Evolutionary conservation across 768 basidiomycete genomes (phyloP).

Genomic region (Rhizopogon vesiculosus): DNA sequence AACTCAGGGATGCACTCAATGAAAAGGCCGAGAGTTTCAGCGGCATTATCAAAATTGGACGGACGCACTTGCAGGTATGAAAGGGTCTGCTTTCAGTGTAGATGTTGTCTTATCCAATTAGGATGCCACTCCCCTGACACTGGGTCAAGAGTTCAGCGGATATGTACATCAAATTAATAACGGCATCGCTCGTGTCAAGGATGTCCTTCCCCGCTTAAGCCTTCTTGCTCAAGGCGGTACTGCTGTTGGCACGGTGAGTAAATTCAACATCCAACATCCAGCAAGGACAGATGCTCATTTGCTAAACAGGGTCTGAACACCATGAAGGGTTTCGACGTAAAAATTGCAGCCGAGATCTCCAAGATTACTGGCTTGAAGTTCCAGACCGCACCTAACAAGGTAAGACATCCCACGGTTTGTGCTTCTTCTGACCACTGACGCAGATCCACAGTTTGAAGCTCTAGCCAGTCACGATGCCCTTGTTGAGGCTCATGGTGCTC

Average conservation of each 20-base stretch:
- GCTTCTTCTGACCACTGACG: background rate
- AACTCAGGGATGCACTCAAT: slow-evolving; percentile 80
- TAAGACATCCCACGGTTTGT: slow-evolving; percentile 19
- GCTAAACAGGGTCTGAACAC: slow-evolving; percentile 85
- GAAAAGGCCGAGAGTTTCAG: slow-evolving; percentile 81
- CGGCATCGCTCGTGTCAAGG: slow-evolving; percentile 81
- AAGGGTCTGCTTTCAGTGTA: background rate
- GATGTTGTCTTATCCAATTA: slow-evolving; percentile 25
- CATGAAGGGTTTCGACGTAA: slow-evolving; percentile 92
- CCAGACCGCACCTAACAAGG: slow-evolving; percentile 98
- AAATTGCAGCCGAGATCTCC: slow-evolving; percentile 87
- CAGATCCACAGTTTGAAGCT: slow-evolving; percentile 77
- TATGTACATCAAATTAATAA: slow-evolving; percentile 94
- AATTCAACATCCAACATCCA: background rate
- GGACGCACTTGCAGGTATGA: slow-evolving; percentile 85
- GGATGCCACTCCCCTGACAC: slow-evolving; percentile 96
- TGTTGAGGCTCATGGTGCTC: slow-evolving; percentile 93
- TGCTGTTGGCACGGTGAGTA: slow-evolving; percentile 90
- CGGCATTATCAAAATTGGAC: slow-evolving; percentile 96
- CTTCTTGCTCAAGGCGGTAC: slow-evolving; percentile 96
- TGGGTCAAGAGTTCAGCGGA: slow-evolving; percentile 98
- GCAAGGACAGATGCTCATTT: slow-evolving; percentile 3
- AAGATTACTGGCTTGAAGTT: slow-evolving; percentile 88
- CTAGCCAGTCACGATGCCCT: slow-evolving; percentile 97
- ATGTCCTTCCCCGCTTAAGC: slow-evolving; percentile 79